A percentile compares a stretch with the other conserved stretches of the same genome.
Conservation (phyloP, 805 yeast genomes). For the Gaillardinia entomophila region DNA sequence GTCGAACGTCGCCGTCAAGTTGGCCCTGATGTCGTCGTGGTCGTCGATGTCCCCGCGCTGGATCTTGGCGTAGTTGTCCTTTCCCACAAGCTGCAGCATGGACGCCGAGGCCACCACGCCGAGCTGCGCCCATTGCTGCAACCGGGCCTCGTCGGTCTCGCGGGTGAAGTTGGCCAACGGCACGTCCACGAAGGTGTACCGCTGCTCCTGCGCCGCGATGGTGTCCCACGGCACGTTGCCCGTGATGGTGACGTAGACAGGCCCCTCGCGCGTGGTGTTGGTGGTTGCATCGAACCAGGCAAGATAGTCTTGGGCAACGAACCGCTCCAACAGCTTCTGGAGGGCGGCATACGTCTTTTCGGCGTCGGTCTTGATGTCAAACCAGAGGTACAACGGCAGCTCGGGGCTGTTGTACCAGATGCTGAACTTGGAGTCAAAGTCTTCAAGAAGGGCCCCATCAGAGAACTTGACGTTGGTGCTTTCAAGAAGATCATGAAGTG, state of each 20-base stretch:
- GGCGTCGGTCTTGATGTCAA: constrained; percentile 60
- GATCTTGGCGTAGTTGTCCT: constrained; percentile 8
- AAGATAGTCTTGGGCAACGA: constrained; percentile 45
- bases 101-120: constrained; percentile 42
- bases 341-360: constrained; percentile 42
- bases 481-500: constrained; percentile 43
- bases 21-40: constrained; percentile 18
- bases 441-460: constrained; percentile 9
- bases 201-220: constrained; percentile 14
- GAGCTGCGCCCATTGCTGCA: constrained; percentile 17
- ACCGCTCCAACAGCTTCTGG: constrained; percentile 38
- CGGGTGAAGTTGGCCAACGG: constrained; percentile 32
- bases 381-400: constrained; percentile 52
- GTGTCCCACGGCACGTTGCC: constrained; percentile 54
- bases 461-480: constrained; percentile 36
- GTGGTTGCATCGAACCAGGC: constrained; percentile 39
- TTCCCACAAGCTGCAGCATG: constrained; percentile 24
- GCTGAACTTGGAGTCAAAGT: constrained; percentile 17
- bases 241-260: constrained; percentile 58
- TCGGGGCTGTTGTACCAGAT: constrained; percentile 40
- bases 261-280: constrained; percentile 38
- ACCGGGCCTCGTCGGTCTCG: constrained; percentile 13
- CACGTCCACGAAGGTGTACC: constrained; percentile 50
- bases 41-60: constrained; percentile 14
- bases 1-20: constrained; percentile 21